Evolutionary conservation across 306 rosid genomes (phyloP), one percentile per base, ranked within the genome.

Genomic region (Lagenaria siceraria): DNA sequence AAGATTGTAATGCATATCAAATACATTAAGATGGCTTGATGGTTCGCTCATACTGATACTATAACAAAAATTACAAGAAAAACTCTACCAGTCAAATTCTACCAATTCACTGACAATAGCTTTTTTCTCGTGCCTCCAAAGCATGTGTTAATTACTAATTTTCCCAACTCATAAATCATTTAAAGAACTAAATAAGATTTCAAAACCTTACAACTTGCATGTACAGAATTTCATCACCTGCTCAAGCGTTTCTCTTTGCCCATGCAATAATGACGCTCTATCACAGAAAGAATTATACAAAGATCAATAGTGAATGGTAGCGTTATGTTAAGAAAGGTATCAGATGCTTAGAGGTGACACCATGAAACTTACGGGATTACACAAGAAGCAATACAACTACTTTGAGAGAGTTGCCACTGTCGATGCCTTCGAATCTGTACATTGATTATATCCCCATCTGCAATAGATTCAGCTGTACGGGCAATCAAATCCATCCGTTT

Each of bases 341-440:
- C 11, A 29, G 61, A 35, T 82, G 78, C 77, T 78, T 55, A 78
- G 65, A 80, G 71, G 83, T 65, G 86, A 77, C 38, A 59, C 58
- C 42, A 79, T 77, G 84, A 66, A 77, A 86, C 99, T 49, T 90
- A 95, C 97, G 99, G 99, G 81, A 90, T 83, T 77, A 95, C 89
- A 75, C 85, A 87, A n/a, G 97, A 89, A 76, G 96, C 91, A 55
- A 90, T 78, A 56, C 85, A 86, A 75, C 90, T 80, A 83, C 89
- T 85, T 87, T 92, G 99, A 82, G 97, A 95, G 79, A 95, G 99
- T 84, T 95, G 97, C 99, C 97, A 95, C 79, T 95, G 99, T 43
- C 92, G 88, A 85, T 95, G 86, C 84, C 96, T 92, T 82, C 97
- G 88, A 85, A 95, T 95, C 82, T 95, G 97, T 60, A 95, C 97